These are phyloP conservation scores for Coemansia asiatica DNA, from an alignment of 192 early-diverging fungal genomes.

Conservation along the genomic window DNA sequence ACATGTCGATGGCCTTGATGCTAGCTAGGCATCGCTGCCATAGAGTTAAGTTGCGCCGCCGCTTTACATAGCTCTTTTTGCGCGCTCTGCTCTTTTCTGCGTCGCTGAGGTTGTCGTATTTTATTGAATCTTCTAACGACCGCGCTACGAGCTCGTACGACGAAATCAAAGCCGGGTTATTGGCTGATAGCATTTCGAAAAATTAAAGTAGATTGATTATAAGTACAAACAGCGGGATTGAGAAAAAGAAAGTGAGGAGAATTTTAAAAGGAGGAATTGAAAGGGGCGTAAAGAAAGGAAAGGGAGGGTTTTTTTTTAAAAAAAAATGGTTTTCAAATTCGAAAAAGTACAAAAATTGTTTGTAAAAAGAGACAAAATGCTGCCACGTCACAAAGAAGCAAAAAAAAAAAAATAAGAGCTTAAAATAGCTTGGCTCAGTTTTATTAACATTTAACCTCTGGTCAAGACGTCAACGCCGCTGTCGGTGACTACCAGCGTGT, in stretches of 20 bases:
- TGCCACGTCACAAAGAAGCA: slow-evolving; percentile 6
- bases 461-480: slow-evolving; percentile 72
- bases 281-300: background rate
- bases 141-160: slow-evolving; percentile 53
- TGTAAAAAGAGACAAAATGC: too few relatives aligned
- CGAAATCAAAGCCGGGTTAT: slow-evolving; percentile 33
- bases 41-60: slow-evolving; percentile 10
- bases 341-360: too few relatives aligned
- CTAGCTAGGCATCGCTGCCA: slow-evolving; percentile 18
- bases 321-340: background rate
- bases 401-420: too few relatives aligned
- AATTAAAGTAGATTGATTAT: background rate
- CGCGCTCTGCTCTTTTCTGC: slow-evolving; percentile 52
- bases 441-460: too few relatives aligned
- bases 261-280: background rate
- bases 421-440: too few relatives aligned
- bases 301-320: background rate
- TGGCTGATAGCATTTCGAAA: slow-evolving; percentile 14
- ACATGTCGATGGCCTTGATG: slow-evolving; percentile 38
- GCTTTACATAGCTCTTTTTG: slow-evolving; percentile 10
- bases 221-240: background rate
- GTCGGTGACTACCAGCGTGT: slow-evolving; percentile 69
- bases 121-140: slow-evolving; percentile 42
- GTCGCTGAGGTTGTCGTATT: slow-evolving; percentile 56
- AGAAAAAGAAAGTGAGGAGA: slow-evolving; percentile 3